Evolutionary conservation across 176 grass and related monocot genomes (phyloP).

Genomic region (Elymus sibiricus): DNA sequence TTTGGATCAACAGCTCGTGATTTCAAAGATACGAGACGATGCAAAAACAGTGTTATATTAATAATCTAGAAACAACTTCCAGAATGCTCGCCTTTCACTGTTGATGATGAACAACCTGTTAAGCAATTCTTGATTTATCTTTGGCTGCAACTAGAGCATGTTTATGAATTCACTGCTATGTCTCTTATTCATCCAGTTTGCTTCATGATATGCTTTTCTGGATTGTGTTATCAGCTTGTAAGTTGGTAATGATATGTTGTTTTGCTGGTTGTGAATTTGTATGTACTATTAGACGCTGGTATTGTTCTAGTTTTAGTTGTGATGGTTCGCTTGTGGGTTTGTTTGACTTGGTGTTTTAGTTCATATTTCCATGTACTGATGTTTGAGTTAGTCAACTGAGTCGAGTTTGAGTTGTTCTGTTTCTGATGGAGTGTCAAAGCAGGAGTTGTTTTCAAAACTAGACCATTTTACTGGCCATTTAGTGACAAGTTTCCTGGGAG

Average conservation of each 20-base stretch:
- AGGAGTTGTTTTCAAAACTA: neutral
- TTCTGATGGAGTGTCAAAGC: neutral
- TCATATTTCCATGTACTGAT: neutral
- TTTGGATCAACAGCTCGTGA: constrained; percentile 41
- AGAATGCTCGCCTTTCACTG: constrained; percentile 20
- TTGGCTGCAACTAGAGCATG: constrained; percentile 23
- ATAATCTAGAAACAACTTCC: constrained; percentile 56
- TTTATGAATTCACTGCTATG: neutral
- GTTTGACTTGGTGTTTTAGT: neutral
- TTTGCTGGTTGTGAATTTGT: neutral
- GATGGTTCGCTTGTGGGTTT: neutral
- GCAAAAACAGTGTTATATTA: constrained; percentile 55
- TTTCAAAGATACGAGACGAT: constrained; percentile 56
- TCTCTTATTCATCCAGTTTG: neutral
- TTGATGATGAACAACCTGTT: constrained; percentile 38
- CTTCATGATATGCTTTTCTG: neutral
- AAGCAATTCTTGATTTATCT: constrained; percentile 33
- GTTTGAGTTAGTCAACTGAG: neutral
- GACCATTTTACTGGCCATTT: too few species aligned
- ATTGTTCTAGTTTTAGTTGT: neutral
- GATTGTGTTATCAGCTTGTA: neutral
- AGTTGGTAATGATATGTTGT: neutral
- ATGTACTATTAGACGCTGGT: neutral
- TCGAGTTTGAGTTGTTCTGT: neutral
- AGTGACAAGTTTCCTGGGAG: too few species aligned